Evolutionary conservation across 176 grass and related monocot species (phyloP).

Genomic region (Oryza brachyantha): DNA sequence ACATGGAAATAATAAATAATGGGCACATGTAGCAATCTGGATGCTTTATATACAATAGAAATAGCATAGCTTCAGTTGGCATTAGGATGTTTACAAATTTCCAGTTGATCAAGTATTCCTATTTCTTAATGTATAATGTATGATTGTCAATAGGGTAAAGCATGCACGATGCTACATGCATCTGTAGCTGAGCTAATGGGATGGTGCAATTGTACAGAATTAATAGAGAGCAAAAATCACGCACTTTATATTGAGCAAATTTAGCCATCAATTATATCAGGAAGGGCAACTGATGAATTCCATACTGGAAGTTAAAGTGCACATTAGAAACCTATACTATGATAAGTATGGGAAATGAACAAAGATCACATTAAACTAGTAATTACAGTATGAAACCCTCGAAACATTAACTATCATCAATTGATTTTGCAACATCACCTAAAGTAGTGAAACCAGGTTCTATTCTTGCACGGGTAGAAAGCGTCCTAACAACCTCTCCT

Average conservation of each 20-base stretch:
- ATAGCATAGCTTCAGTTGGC: background rate
- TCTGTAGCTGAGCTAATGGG: background rate
- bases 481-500: conserved; percentile 86
- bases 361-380: conserved; percentile 11
- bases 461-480: conserved; percentile 91
- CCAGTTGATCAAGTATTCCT: background rate
- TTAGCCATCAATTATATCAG: background rate
- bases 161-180: background rate
- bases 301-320: background rate
- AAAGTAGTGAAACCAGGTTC: conserved; percentile 97
- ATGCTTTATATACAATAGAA: background rate
- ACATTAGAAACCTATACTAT: background rate
- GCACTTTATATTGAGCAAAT: background rate
- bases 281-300: background rate
- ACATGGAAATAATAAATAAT: background rate
- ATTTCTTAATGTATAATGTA: background rate
- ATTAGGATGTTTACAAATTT: conserved; percentile 12
- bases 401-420: conserved; percentile 10
- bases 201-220: background rate
- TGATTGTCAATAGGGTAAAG: background rate
- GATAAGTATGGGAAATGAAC: background rate
- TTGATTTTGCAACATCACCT: conserved; percentile 42
- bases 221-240: background rate
- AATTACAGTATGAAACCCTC: background rate
- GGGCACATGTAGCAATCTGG: background rate